phyloP scores from a whole-genome alignment of 345 rosid genomes.

The Brassica juncea region DNA sequence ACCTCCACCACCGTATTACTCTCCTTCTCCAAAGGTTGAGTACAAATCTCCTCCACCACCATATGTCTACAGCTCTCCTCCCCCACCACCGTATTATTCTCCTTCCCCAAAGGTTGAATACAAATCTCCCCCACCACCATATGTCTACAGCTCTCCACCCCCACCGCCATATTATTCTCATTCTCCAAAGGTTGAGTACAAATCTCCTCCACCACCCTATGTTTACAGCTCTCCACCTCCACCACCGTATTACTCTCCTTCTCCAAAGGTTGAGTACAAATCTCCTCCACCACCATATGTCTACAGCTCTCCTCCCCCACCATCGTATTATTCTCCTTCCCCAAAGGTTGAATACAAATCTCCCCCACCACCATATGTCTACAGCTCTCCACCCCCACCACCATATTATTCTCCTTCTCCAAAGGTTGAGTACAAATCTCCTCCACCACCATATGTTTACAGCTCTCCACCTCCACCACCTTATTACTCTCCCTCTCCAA shows the following conservation, averaged over 20 bases:
- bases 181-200: not conserved
- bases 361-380: not conserved
- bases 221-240: not conserved
- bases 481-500: not conserved
- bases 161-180: not conserved
- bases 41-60: slow-evolving; percentile 13
- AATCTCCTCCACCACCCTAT: slow-evolving; percentile 4
- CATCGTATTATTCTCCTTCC: not conserved
- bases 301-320: not conserved
- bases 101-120: not conserved
- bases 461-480: not conserved
- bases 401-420: not conserved
- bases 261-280: slow-evolving; percentile 2
- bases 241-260: not conserved
- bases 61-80: not conserved
- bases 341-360: not conserved
- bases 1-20: not conserved
- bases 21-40: not conserved
- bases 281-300: slow-evolving; percentile 16
- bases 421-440: not conserved
- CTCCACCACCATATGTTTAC: not conserved
- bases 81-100: not conserved
- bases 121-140: not conserved
- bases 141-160: not conserved
- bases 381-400: not conserved